Evolutionary conservation across 2,329 filamentous ascomycete species (phyloP), one percentile per base, ranked within the genome.

Genomic region (Periglandula ipomoeae): DNA sequence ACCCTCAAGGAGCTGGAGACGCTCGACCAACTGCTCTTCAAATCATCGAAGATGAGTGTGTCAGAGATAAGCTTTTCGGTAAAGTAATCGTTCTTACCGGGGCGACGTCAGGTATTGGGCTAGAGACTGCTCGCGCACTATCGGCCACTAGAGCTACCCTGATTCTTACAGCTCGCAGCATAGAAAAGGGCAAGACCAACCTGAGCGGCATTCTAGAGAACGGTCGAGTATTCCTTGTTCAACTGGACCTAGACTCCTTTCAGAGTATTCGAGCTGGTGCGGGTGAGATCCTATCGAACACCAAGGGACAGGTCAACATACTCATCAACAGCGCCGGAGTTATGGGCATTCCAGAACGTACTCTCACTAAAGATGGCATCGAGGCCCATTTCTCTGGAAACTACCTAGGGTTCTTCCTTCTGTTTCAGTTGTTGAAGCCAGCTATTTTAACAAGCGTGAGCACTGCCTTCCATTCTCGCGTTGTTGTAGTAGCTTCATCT

Each of bases 381-480:
- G 60, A 62, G 54, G 57, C 58, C 0, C 75, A 79, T 49, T 72
- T 80, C 50, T 75, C 68, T 30, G 71, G 67, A 6, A 79, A 79
- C 56, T 70, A 80, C 55, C 60, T 81, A 2, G 67, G 62, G 8
- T 73, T 78, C 53, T 80, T 79, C 61, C 66, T 79, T 0, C 65
- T 80, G 15, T 71, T 75, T 54, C 62, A 74, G 10, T 47, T 54
- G 6, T 41, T 54, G 19, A 46, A 51, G 11, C 48, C 46, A 1
- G 42, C 51, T n/a, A 26, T 54, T 10, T 46, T 37, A 34, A 9
- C 44, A 11, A 72, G 65, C 7, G n/a, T n/a, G n/a, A n/a, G n/a
- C n/a, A 55, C 68, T 6, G 71, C 82, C 51, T 63, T 93, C 3
- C 57, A 78, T 48, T 72, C 75, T 42, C 82, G 50, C 23, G 32